A percentile compares a stretch with the other conserved stretches of the same genome.
These are phyloP conservation scores for Fimicolochytrium jonesii DNA, from an alignment of 192 early-diverging fungal species.

Conservation along the genomic window DNA sequence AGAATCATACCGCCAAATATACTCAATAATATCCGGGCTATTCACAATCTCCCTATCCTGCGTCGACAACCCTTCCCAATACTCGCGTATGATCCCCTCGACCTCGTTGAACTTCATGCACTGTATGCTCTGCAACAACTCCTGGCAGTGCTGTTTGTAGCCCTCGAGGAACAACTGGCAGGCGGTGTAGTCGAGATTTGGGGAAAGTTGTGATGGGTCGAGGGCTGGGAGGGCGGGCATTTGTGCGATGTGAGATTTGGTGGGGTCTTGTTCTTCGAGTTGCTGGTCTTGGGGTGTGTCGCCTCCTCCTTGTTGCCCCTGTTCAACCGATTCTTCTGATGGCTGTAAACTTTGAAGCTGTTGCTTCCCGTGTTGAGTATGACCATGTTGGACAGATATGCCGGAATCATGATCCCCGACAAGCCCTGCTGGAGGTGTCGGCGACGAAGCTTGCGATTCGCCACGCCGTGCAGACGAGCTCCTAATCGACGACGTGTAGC, in stretches of 20 bases:
- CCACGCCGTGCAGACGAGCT: no score
- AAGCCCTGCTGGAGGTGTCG: no score
- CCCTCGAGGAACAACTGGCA: conserved; percentile 9
- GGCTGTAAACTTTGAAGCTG: no score
- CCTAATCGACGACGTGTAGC: no score
- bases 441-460: no score
- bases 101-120: conserved; percentile 30
- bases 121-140: conserved; percentile 22
- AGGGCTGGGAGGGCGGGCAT: conserved; percentile 27
- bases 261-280: no score
- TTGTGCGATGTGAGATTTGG: conserved; percentile 20
- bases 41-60: conserved; percentile 19
- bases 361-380: no score
- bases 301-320: no score
- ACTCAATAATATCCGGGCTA: conserved; percentile 32
- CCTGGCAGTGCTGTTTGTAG: conserved; percentile 29
- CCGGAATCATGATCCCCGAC: no score
- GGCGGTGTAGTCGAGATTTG: not conserved
- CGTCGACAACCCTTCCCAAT: conserved; percentile 13
- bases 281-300: conserved; percentile 30
- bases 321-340: no score
- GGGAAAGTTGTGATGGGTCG: conserved; percentile 12
- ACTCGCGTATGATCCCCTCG: conserved; percentile 19
- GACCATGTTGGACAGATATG: no score
- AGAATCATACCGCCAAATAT: conserved; percentile 49